phyloP scores from a whole-genome alignment of 306 rosid species.

The Pterocarpus santalinus region DNA sequence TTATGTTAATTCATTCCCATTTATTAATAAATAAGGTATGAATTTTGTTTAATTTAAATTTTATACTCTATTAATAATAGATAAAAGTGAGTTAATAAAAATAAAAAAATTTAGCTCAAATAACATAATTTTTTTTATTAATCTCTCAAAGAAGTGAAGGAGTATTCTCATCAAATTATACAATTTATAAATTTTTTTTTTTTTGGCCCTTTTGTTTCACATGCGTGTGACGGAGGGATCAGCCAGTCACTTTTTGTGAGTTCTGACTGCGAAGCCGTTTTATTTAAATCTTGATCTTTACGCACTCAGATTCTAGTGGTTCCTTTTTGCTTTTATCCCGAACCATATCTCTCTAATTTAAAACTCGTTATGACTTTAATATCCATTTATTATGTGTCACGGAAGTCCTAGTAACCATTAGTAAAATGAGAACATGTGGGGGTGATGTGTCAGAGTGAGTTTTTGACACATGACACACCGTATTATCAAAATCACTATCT shows the following conservation, averaged over 20 bases:
- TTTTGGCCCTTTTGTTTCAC: neutral
- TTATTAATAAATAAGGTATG: too few species aligned
- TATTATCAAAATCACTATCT: slow-evolving; percentile 19
- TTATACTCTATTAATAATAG: too few species aligned
- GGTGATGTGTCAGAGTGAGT: slow-evolving; percentile 41
- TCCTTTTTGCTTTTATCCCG: too few species aligned
- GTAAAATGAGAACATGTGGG: slow-evolving; percentile 15
- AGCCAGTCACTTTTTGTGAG: neutral
- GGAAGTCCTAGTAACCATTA: slow-evolving; percentile 9
- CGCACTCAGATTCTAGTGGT: neutral
- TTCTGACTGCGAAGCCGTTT: neutral
- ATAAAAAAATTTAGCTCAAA: too few species aligned
- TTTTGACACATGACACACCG: slow-evolving; percentile 23
- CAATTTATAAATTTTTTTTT: neutral
- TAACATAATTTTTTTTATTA: neutral
- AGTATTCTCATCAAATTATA: slow-evolving; percentile 39
- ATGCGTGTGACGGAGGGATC: neutral
- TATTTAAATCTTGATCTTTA: neutral
- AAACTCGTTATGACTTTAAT: neutral
- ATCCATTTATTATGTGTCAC: slow-evolving; percentile 8
- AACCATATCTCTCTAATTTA: neutral
- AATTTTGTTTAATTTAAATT: too few species aligned
- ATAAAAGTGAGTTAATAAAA: too few species aligned
- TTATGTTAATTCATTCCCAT: too few species aligned
- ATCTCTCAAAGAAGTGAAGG: slow-evolving; percentile 23